A percentile compares a stretch with the other conserved stretches of the same genome.
Evolutionary conservation across 441 rosid genomes (phyloP).

Genomic region (Omphalea diandra): DNA sequence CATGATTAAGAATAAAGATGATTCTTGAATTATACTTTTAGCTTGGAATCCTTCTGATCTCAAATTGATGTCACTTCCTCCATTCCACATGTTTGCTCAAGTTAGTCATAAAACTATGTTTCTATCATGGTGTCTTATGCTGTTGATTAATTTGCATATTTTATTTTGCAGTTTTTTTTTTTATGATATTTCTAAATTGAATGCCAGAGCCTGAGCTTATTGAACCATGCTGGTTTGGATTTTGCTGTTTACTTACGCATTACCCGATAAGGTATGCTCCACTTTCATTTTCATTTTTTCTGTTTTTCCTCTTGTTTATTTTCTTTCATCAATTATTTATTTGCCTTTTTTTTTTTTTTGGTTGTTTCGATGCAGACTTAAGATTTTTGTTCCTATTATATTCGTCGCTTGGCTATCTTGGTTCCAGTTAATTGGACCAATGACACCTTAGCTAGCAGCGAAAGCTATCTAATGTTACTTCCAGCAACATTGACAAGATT

Average conservation of each 20-base stretch:
- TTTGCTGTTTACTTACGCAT: slow-evolving; percentile 89
- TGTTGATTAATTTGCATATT: slow-evolving; percentile 2
- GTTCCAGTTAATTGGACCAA: slow-evolving; percentile 81
- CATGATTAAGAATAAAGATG: slow-evolving; percentile 78
- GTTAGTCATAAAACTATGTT: slow-evolving; percentile 26
- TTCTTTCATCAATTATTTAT: background rate
- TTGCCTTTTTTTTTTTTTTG: background rate
- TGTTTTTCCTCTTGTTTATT: background rate
- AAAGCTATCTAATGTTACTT: slow-evolving; percentile 52
- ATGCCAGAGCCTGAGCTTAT: slow-evolving; percentile 97
- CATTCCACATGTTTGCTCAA: slow-evolving; percentile 97
- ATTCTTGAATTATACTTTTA: slow-evolving; percentile 71
- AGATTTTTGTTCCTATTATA: slow-evolving; percentile 85
- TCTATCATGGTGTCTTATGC: background rate
- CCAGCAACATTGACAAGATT: slow-evolving; percentile 83
- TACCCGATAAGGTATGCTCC: too few relatives aligned
- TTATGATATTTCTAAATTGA: slow-evolving; percentile 72
- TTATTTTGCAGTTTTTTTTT: slow-evolving; percentile 60
- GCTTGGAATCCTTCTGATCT: slow-evolving; percentile 97
- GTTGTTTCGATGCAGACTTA: slow-evolving; percentile 62
- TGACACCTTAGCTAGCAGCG: slow-evolving; percentile 33
- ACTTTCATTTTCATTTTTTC: too few relatives aligned
- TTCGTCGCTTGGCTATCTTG: slow-evolving; percentile 73
- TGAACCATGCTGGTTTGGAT: slow-evolving; percentile 95
- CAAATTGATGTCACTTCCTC: slow-evolving; percentile 92